Base-by-base conservation (phyloP, 306 rosid genomes). In the Trifolium subterraneum region DNA sequence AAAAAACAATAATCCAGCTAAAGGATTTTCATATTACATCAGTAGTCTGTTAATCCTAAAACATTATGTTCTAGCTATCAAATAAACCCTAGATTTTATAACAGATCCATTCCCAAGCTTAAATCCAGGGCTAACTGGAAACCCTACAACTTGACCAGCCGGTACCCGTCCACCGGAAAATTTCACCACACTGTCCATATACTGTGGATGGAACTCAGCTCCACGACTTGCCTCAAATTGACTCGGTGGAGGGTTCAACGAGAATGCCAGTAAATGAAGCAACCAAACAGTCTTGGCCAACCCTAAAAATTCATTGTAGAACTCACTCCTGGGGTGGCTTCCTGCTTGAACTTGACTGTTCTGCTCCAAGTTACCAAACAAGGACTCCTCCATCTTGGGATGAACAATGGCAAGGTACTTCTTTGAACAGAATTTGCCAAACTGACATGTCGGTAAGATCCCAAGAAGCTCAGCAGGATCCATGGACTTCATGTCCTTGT, bases 351-450 rank as follows among this genome's bases (percentile, higher is more conserved):
- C 86, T 66, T 87, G 93, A 61, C 70, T 82, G 60, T 87, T 84
- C 78, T 94, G 99, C 65, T 94, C 97, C 77, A 86, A 74, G 81
- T 94, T 88, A 10, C 99, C 97, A 44, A 94, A 91, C 86, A 94
- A 77, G 12, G 99, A 94, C 84, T 90, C 97, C 85, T 94, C 99
- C 99, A 92, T 94, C 82, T 92, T 94, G 45, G 97, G 93, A 79
- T 91, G 99, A 42, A 92, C 87, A 58, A 94, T 84, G 52, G 96
- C 83, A 56, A 92, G 90, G 79, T 94, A 94, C 93, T 90, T 94
- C 84, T 89, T 88, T 71, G 87, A 86, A 82, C 96, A 92, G 84
- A 94, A 92, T 81, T 90, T 92, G 2, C 99, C 99, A 41, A 94
- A 92, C 72, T 90, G 90, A 81, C 99, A 94, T 3, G 87, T 65